Percentiles rank a stretch among this genome's conserved stretches.
phyloP scores from a whole-genome alignment of 306 rosid genomes.

The Cucumis sativus region Cucumber_9930_V3 NC_026660.2:2249001-2249500 shows the following conservation, averaged over 20 bases:
- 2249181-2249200: not conserved
- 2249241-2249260: not conserved
- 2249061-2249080: slow-evolving; percentile 23
- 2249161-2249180: not conserved
- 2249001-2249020: not conserved
- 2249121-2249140: slow-evolving; percentile 97
- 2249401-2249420: no score
- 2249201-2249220: not conserved
- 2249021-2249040: not conserved
- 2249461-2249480: no score
- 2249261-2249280: no score
- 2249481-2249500: no score
- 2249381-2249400: no score
- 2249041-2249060: not conserved
- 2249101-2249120: slow-evolving; percentile 45
- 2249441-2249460: no score
- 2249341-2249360: no score
- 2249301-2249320: no score
- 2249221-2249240: not conserved
- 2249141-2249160: slow-evolving; percentile 12
- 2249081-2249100: slow-evolving; percentile 60
- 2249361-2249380: no score
- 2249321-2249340: no score
- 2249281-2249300: no score
- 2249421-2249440: no score